Conservation (phyloP, 2,329 filamentous ascomycete genomes). For the Exophiala sideris region DNA sequence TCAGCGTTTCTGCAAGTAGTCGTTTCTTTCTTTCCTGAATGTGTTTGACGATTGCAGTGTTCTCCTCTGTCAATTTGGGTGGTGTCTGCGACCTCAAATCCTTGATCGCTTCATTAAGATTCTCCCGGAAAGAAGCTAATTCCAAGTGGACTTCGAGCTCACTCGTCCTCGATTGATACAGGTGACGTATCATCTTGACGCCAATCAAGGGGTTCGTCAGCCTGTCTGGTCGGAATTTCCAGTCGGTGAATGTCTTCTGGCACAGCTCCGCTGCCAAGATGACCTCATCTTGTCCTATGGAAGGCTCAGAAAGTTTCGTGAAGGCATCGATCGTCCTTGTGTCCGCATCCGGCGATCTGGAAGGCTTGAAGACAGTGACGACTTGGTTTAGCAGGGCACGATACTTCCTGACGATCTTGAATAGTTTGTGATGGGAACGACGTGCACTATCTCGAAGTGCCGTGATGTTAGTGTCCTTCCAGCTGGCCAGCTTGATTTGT, state of each 20-base stretch:
- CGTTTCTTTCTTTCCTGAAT: constrained; percentile 88
- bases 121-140: constrained; percentile 65
- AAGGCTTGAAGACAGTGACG: constrained; percentile 61
- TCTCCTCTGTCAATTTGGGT: constrained; percentile 75
- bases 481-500: constrained; percentile 87
- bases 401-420: constrained; percentile 88
- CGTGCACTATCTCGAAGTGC: constrained; percentile 84
- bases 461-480: constrained; percentile 96
- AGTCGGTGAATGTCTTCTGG: constrained; percentile 31
- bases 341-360: constrained; percentile 56
- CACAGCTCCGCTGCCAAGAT: constrained; percentile 30
- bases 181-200: constrained; percentile 67
- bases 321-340: constrained; percentile 32
- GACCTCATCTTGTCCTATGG: constrained; percentile 30
- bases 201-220: constrained; percentile 69
- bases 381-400: constrained; percentile 73
- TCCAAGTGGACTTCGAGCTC: constrained; percentile 57
- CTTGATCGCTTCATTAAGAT: constrained; percentile 64
- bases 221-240: constrained; percentile 55
- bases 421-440: constrained; percentile 86
- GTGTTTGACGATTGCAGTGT: constrained; percentile 78
- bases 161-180: constrained; percentile 53
- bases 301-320: constrained; percentile 14
- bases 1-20: constrained; percentile 83
- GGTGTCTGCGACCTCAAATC: constrained; percentile 84